phyloP scores from a whole-genome alignment of 768 basidiomycete species.

The Sistotremastrum suecicum region DNA sequence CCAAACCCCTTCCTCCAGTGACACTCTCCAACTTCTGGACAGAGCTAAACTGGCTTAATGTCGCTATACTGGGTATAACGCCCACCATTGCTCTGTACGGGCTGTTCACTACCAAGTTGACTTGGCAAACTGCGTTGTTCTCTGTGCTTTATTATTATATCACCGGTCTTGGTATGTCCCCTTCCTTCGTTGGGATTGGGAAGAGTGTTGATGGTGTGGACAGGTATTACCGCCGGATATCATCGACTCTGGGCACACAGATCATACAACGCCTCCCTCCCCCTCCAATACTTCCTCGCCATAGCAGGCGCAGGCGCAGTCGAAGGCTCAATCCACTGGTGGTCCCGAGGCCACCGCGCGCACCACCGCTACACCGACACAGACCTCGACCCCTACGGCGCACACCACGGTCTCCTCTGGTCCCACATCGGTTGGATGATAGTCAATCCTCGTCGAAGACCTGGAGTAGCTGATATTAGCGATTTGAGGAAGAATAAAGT shows the following conservation, averaged over 20 bases:
- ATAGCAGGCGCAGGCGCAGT: constrained; percentile 83
- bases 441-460: constrained; percentile 76
- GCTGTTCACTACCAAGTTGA: constrained; percentile 42
- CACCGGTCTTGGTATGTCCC: constrained; percentile 62
- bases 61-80: constrained; percentile 55
- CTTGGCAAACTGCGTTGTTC: constrained; percentile 64
- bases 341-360: constrained; percentile 94
- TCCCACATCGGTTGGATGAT: constrained; percentile 92
- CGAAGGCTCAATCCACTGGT: constrained; percentile 97
- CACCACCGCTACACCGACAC: constrained; percentile 97
- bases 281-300: constrained; percentile 77
- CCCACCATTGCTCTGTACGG: constrained; percentile 68
- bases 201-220: neutral
- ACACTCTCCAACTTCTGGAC: constrained; percentile 39
- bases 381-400: constrained; percentile 91
- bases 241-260: constrained; percentile 97
- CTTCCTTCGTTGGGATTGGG: neutral
- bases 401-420: constrained; percentile 76
- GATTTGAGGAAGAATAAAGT: constrained; percentile 72
- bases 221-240: constrained; percentile 80
- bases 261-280: constrained; percentile 79
- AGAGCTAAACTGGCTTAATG: constrained; percentile 69
- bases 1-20: constrained; percentile 56
- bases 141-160: constrained; percentile 56
- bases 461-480: constrained; percentile 80